Evolutionary conservation across 805 yeast genomes (phyloP), one percentile per base, ranked within the genome.

Genomic region (Saccharomycopsis vini): DNA sequence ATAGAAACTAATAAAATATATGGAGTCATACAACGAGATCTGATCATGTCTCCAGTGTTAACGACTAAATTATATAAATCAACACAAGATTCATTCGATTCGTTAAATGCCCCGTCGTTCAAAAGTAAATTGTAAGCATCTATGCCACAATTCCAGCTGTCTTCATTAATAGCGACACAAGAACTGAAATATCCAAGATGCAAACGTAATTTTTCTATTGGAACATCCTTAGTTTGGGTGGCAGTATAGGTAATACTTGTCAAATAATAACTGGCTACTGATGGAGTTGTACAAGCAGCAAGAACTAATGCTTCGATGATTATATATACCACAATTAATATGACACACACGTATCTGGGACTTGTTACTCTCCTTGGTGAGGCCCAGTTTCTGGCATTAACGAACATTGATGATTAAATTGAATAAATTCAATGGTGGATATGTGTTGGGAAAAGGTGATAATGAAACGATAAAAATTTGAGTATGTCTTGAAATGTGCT

Each of bases 281-380:
- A 10, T 23, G 46, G 35, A 10, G 48, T 43, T 5, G 45, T 42
- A 21, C 48, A 49, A 16, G 46, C 21, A 3, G 50, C 52, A 5
- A 49, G 28, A 16, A 46, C 48, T 10, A 49, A 15, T 13, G 46
- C 33, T 60, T 49, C 44, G 30, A 42, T 19, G n/a, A 43, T 26
- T 50, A 54, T 42, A 43, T 36, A 32, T 22, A 30, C 40, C 39
- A 44, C 45, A 41, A 37, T 22, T 36, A 43, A 40, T 40, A 49
- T 36, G 48, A 31, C 47, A 39, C 39, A 40, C 45, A 34, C 31
- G 51, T 49, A 53, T 45, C 46, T 24, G 34, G 40, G 39, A 5
- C 48, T 13, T 5, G 35, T 4, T 4, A 23, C n/a, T 23, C 44
- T 34, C 12, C 28, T 23, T 5, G 19, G 28, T 5, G 12, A 26